These are phyloP conservation scores for Amphicarpaea edgeworthii DNA, from an alignment of 306 rosid genomes.

Conservation along the genomic window DNA sequence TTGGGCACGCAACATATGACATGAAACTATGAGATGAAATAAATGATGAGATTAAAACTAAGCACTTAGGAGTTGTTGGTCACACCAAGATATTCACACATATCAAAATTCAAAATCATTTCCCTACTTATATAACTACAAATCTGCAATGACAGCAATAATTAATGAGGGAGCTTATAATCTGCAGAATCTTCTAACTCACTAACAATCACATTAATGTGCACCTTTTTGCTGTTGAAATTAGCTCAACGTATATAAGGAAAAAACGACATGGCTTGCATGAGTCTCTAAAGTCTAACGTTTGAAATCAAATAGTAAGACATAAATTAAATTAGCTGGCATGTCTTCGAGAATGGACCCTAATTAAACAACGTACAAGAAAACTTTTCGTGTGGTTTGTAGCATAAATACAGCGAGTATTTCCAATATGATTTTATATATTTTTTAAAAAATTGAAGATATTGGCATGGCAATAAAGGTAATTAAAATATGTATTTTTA, in stretches of 20 bases:
- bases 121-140: conserved; percentile 6
- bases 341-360: not conserved
- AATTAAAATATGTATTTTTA: not conserved
- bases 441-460: not conserved
- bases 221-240: conserved; percentile 11
- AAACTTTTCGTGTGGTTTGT: not conserved
- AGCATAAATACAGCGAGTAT: not conserved
- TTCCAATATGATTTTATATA: not conserved
- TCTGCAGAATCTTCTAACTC: not conserved
- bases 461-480: not conserved
- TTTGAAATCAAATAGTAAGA: conserved; percentile 17
- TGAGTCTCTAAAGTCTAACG: not conserved
- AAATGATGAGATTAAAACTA: conserved; percentile 16
- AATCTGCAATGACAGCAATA: conserved; percentile 28
- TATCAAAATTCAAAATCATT: not conserved
- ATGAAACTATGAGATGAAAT: conserved; percentile 19
- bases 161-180: conserved; percentile 35
- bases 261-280: not conserved
- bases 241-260: conserved; percentile 13
- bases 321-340: conserved; percentile 26
- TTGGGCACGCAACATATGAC: conserved; percentile 20
- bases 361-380: not conserved
- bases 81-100: conserved; percentile 27
- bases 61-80: conserved; percentile 24
- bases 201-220: conserved; percentile 16